A percentile compares a stretch with the other conserved stretches of the same genome.
phyloP scores from a whole-genome alignment of 345 rosid species.

The Lumnitzera racemosa region DNA sequence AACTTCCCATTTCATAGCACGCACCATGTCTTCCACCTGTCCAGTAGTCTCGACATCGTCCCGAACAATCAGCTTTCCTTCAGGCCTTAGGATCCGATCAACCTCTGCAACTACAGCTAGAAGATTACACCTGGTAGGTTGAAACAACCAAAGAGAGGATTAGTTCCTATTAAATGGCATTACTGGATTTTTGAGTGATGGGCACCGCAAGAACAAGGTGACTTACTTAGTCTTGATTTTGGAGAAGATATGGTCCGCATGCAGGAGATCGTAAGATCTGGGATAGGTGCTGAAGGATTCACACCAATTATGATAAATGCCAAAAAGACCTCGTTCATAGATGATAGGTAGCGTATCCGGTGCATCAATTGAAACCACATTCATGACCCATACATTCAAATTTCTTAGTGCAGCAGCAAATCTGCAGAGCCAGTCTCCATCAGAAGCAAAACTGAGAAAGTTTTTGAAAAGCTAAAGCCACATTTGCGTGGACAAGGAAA shows the following conservation, averaged over 20 bases:
- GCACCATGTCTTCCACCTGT: constrained; percentile 49
- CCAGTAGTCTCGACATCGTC: constrained; percentile 57
- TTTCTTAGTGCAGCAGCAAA: constrained; percentile 90
- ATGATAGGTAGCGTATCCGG: constrained; percentile 92
- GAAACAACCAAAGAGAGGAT: no score
- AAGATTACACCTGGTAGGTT: constrained; percentile 50
- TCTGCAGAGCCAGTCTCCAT: constrained; percentile 32
- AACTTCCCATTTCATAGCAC: constrained; percentile 78
- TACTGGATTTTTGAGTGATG: background rate
- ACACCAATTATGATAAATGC: constrained; percentile 96
- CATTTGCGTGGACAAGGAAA: no score
- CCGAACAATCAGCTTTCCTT: constrained; percentile 73
- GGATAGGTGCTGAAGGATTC: constrained; percentile 96
- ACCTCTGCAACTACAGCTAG: constrained; percentile 74
- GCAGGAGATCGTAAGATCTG: constrained; percentile 92
- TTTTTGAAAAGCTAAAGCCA: no score
- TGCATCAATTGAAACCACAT: constrained; percentile 74
- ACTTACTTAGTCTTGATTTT: constrained; percentile 61
- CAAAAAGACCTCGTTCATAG: constrained; percentile 86
- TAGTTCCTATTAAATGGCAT: no score
- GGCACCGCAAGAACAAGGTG: background rate
- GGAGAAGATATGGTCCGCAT: constrained; percentile 95
- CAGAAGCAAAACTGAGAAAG: background rate
- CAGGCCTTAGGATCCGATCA: constrained; percentile 82
- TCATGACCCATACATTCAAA: constrained; percentile 86